phyloP scores from a whole-genome alignment of 1,139 yeast genomes.

The Suhomyces taliae region DNA sequence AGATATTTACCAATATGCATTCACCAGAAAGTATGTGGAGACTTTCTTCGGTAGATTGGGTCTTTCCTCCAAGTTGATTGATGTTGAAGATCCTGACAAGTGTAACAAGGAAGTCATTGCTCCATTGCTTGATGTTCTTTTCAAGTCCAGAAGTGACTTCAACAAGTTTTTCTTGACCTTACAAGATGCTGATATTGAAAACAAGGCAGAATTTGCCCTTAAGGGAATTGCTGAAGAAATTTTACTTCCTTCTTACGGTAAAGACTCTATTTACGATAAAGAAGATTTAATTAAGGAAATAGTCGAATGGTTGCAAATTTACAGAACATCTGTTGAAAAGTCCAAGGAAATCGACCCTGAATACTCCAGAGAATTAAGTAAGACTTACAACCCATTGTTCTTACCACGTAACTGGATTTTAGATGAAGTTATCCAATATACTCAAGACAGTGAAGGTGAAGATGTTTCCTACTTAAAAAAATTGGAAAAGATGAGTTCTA shows the following conservation, averaged over 20 bases:
- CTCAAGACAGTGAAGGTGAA: conserved; percentile 37
- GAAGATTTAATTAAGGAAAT: conserved; percentile 35
- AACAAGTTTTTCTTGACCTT: conserved; percentile 72
- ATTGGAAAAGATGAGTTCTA: conserved; percentile 57
- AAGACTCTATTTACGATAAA: conserved; percentile 26
- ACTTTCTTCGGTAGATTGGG: conserved; percentile 74
- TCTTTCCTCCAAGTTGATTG: conserved; percentile 39
- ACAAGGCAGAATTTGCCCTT: conserved; percentile 11
- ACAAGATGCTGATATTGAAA: conserved; percentile 40
- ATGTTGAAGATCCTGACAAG: conserved; percentile 34
- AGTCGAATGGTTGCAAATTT: conserved; percentile 40
- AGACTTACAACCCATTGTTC: conserved; percentile 67
- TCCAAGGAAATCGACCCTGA: conserved; percentile 26
- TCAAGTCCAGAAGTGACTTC: conserved; percentile 68
- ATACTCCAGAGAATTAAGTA: conserved; percentile 42
- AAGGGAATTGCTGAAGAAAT: conserved; percentile 34
- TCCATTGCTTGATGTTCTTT: conserved; percentile 64
- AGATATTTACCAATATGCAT: conserved; percentile 62
- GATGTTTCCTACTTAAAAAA: conserved; percentile 49
- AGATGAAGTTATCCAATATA: conserved; percentile 70
- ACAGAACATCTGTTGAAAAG: conserved; percentile 36
- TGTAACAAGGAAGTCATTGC: conserved; percentile 51
- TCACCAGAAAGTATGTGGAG: conserved; percentile 58
- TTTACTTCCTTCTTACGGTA: conserved; percentile 22
- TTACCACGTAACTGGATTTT: conserved; percentile 85